These are phyloP conservation scores for Alternaria metachromatica DNA, from an alignment of 2,329 filamentous ascomycete species.

Conservation along the genomic window DNA sequence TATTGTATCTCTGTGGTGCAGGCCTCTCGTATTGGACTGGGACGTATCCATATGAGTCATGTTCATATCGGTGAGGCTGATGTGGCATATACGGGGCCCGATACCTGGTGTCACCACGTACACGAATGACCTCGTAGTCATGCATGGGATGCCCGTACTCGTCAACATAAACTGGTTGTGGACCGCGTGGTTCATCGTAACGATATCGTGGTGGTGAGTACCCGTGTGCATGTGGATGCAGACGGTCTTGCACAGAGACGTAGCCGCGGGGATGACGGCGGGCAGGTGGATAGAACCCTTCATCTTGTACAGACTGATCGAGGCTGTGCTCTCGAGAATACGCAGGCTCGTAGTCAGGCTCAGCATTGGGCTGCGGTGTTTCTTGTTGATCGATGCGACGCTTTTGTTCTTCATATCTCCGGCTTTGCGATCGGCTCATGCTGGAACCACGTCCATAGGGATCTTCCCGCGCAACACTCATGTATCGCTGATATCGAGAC, in stretches of 20 bases:
- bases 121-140: slow-evolving; percentile 43
- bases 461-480: slow-evolving; percentile 45
- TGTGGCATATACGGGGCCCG: slow-evolving; percentile 18
- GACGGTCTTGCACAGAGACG: slow-evolving; percentile 43
- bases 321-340: slow-evolving; percentile 45
- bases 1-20: slow-evolving; percentile 32
- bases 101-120: slow-evolving; percentile 31
- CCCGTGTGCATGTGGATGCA: slow-evolving; percentile 25
- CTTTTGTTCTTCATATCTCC: slow-evolving; percentile 45
- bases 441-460: slow-evolving; percentile 43
- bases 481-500: slow-evolving; percentile 45
- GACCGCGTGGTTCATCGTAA: slow-evolving; percentile 37
- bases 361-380: slow-evolving; percentile 41
- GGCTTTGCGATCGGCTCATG: slow-evolving; percentile 45
- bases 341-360: slow-evolving; percentile 32
- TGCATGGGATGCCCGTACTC: slow-evolving; percentile 39
- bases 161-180: slow-evolving; percentile 41
- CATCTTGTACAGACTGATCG: slow-evolving; percentile 37
- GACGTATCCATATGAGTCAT: slow-evolving; percentile 39
- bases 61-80: slow-evolving; percentile 35
- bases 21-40: slow-evolving; percentile 39
- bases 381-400: slow-evolving; percentile 47
- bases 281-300: slow-evolving; percentile 25
- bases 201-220: slow-evolving; percentile 40
- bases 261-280: slow-evolving; percentile 39